Percentiles rank a stretch among this genome's conserved stretches.
Evolutionary conservation across 495 filamentous ascomycete species (phyloP).

Genomic region (Aspergillus ellipticus): DNA sequence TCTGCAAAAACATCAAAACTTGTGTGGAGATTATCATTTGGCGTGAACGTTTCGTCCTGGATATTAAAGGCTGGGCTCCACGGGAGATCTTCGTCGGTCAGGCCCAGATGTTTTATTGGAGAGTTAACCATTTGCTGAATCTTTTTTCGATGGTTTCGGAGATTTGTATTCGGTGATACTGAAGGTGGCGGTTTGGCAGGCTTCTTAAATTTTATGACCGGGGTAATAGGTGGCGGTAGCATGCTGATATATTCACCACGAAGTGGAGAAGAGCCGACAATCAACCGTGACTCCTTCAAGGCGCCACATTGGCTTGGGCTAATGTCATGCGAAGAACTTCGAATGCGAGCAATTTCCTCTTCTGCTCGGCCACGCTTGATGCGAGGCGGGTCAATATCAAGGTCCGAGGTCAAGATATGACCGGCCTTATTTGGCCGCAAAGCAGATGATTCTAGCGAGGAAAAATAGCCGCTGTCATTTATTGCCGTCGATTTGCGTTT

Average conservation of each 20-base stretch:
- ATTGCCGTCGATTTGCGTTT: constrained; percentile 74
- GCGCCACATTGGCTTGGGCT: constrained; percentile 68
- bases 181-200: constrained; percentile 80
- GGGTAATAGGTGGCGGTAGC: constrained; percentile 79
- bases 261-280: constrained; percentile 60
- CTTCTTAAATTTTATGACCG: constrained; percentile 78
- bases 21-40: constrained; percentile 43
- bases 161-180: constrained; percentile 88
- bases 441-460: constrained; percentile 93
- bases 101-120: constrained; percentile 68
- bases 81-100: constrained; percentile 57
- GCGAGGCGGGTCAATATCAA: constrained; percentile 66
- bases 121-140: constrained; percentile 88
- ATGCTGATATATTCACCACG: constrained; percentile 51
- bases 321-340: constrained; percentile 81
- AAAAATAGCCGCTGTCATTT: constrained; percentile 97
- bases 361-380: constrained; percentile 88
- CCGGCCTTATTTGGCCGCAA: constrained; percentile 61
- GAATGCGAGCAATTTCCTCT: constrained; percentile 91
- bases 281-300: constrained; percentile 35
- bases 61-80: constrained; percentile 80
- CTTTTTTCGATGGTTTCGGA: constrained; percentile 84
- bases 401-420: constrained; percentile 65
- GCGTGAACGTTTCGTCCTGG: constrained; percentile 51
- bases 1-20: constrained; percentile 76